These are phyloP conservation scores for Shiraia bambusicola DNA, from an alignment of 2,329 filamentous ascomycete species.

Conservation along the genomic window DNA sequence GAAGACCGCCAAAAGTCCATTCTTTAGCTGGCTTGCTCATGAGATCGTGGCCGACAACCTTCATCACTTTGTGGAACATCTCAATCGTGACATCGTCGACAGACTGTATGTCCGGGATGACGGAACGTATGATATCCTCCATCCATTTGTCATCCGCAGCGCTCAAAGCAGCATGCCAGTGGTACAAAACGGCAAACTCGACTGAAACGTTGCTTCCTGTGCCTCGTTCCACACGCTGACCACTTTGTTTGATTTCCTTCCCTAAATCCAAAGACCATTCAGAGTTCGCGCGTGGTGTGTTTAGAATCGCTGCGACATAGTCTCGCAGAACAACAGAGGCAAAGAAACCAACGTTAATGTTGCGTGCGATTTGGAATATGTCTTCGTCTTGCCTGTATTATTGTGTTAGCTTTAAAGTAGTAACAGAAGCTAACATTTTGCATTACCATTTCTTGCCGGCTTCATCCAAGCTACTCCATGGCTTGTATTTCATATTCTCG, in stretches of 20 bases:
- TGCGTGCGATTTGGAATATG: slow-evolving; percentile 58
- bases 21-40: slow-evolving; percentile 65
- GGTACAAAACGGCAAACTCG: slow-evolving; percentile 84
- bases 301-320: slow-evolving; percentile 77
- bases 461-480: slow-evolving; percentile 62
- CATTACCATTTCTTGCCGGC: slow-evolving; percentile 39
- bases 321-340: slow-evolving; percentile 70
- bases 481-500: slow-evolving; percentile 72
- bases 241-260: slow-evolving; percentile 58
- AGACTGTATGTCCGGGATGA: slow-evolving; percentile 30
- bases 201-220: slow-evolving; percentile 80
- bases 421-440: too few species aligned
- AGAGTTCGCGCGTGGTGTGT: slow-evolving; percentile 68
- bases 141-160: slow-evolving; percentile 78
- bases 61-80: slow-evolving; percentile 45
- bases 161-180: slow-evolving; percentile 79
- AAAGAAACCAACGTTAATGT: slow-evolving; percentile 55
- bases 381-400: slow-evolving; percentile 27
- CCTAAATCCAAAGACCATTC: slow-evolving; percentile 80
- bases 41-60: slow-evolving; percentile 50
- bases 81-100: slow-evolving; percentile 32
- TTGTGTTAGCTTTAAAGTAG: too few species aligned
- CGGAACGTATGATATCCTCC: slow-evolving; percentile 51
- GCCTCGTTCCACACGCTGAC: slow-evolving; percentile 60
- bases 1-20: slow-evolving; percentile 66